Percentiles rank a stretch among this genome's conserved stretches.
phyloP scores from a whole-genome alignment of 148 eudicot species.

The Drosera capensis region DNA sequence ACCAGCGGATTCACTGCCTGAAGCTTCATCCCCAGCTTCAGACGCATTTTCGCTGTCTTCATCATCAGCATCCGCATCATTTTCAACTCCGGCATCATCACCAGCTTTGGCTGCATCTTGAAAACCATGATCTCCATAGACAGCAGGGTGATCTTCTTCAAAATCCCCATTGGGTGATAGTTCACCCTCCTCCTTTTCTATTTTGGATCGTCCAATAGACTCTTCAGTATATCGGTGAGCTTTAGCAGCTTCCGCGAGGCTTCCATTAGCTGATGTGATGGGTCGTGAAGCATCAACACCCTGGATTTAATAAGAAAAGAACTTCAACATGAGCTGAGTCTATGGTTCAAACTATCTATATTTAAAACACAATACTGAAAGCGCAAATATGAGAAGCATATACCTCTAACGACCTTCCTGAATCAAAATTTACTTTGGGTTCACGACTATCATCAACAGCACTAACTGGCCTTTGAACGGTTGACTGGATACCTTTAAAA shows the following conservation, averaged over 20 bases:
- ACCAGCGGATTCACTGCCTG: slow-evolving; percentile 83
- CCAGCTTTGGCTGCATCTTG: slow-evolving; percentile 18
- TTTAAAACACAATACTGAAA: too few relatives aligned
- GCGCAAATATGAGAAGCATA: not conserved
- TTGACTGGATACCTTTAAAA: too few relatives aligned
- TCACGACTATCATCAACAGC: slow-evolving; percentile 29
- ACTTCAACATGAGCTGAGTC: slow-evolving; percentile 4
- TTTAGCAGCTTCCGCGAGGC: slow-evolving; percentile 14
- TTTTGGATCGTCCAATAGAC: slow-evolving; percentile 29
- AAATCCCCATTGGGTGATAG: slow-evolving; percentile 56
- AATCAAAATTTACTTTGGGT: slow-evolving; percentile 13
- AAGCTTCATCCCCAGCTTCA: slow-evolving; percentile 58
- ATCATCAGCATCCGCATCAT: slow-evolving; percentile 49
- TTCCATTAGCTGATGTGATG: slow-evolving; percentile 29
- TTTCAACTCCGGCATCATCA: slow-evolving; percentile 30
- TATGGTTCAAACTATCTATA: not conserved
- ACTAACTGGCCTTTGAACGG: slow-evolving; percentile 12
- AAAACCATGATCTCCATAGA: slow-evolving; percentile 19
- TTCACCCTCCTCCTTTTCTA: slow-evolving; percentile 87
- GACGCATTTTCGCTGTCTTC: slow-evolving; percentile 82
- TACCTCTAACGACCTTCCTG: not conserved
- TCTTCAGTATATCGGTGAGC: slow-evolving; percentile 22
- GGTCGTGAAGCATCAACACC: slow-evolving; percentile 29
- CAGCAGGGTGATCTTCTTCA: slow-evolving; percentile 46
- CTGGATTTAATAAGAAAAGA: slow-evolving; percentile 16